Evolutionary conservation across 768 basidiomycete genomes (phyloP).

Genomic region (Kwoniella botswanensis): DNA sequence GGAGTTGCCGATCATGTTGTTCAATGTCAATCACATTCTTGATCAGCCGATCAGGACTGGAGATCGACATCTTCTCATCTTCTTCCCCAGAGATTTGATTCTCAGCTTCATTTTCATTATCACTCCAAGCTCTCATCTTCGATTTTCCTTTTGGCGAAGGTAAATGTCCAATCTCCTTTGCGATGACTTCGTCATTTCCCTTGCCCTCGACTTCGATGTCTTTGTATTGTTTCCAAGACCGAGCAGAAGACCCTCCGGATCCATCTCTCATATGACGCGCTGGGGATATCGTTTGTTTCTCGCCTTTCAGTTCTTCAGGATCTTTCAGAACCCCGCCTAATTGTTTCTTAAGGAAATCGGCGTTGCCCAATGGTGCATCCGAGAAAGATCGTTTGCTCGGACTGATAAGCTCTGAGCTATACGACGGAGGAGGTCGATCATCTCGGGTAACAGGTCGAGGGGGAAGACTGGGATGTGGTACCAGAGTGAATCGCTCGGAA

Average conservation of each 20-base stretch:
- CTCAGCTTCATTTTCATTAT: background rate
- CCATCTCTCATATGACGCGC: background rate
- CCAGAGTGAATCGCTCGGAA: background rate
- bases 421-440: background rate
- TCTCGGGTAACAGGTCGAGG: background rate
- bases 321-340: constrained; percentile 10
- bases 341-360: constrained; percentile 23
- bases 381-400: constrained; percentile 3
- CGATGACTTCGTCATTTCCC: no score
- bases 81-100: background rate
- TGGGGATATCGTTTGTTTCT: no score
- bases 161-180: background rate
- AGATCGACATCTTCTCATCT: background rate
- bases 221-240: background rate
- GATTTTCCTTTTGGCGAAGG: background rate
- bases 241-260: background rate
- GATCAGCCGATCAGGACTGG: background rate
- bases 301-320: background rate
- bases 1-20: background rate
- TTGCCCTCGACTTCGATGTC: no score
- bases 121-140: constrained; percentile 7
- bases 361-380: constrained; percentile 16
- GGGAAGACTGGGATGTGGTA: constrained; percentile 2
- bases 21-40: background rate
- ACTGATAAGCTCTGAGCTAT: background rate